Evolutionary conservation across 805 yeast species (phyloP).

Genomic region (Tetrapisispora nanseiensis): DNA sequence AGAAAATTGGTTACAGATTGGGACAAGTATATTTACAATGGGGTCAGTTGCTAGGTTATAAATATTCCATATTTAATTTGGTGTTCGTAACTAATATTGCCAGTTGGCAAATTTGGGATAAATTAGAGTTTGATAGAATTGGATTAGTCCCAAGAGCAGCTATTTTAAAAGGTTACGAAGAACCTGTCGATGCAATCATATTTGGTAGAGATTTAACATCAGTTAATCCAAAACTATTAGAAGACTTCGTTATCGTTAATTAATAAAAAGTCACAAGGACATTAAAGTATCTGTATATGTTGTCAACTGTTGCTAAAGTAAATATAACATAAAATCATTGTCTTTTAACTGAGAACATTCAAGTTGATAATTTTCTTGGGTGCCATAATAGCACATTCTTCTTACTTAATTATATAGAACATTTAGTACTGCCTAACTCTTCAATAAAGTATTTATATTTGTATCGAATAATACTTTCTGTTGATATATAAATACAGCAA

Average conservation of each 20-base stretch:
- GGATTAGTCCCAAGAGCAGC: slow-evolving; percentile 74
- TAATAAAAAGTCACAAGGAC: background rate
- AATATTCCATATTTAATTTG: slow-evolving; percentile 75
- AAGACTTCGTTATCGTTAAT: slow-evolving; percentile 10
- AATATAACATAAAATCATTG: no score
- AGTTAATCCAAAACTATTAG: slow-evolving; percentile 20
- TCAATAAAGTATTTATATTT: no score
- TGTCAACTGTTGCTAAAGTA: no score
- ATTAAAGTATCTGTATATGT: no score
- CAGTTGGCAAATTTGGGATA: slow-evolving; percentile 72
- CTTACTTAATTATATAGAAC: no score
- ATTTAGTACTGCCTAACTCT: no score
- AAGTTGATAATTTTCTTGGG: no score
- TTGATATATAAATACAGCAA: no score
- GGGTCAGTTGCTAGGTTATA: slow-evolving; percentile 75
- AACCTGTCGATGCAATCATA: slow-evolving; percentile 65
- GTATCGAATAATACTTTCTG: no score
- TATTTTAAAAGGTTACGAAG: slow-evolving; percentile 49
- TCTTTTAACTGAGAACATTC: no score
- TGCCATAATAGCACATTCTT: no score
- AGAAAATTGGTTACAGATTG: slow-evolving; percentile 57
- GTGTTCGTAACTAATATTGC: slow-evolving; percentile 78
- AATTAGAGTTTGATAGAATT: slow-evolving; percentile 67
- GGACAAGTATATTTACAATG: slow-evolving; percentile 57
- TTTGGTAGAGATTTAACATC: slow-evolving; percentile 54